Conservation (phyloP, 331 rosid genomes). For the Prunus yedoensis region DNA sequence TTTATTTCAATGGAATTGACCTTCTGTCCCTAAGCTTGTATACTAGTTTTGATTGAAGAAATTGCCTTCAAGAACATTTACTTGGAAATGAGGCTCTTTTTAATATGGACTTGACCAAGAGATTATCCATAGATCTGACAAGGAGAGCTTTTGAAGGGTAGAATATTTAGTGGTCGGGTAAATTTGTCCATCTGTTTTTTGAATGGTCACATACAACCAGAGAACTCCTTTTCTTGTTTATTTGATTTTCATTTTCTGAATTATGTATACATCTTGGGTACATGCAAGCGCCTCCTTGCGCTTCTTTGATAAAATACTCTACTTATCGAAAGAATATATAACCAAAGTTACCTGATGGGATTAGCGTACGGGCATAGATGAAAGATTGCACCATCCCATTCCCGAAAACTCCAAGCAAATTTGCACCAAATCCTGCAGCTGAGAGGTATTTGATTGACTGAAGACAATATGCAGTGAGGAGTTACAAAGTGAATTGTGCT, state of each 20-base stretch:
- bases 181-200: background rate
- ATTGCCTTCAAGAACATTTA: background rate
- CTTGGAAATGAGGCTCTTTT: background rate
- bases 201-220: background rate
- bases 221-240: background rate
- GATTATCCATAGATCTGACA: background rate
- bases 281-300: background rate
- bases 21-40: background rate
- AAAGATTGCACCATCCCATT: conserved; percentile 97
- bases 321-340: background rate
- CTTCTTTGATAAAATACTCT: background rate
- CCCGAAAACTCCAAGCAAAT: conserved; percentile 79
- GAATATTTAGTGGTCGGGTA: background rate
- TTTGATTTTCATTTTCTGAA: background rate
- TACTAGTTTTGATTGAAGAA: background rate
- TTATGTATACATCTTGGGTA: background rate
- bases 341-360: conserved; percentile 57
- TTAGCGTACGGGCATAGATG: conserved; percentile 74
- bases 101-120: background rate
- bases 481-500: conserved; percentile 24
- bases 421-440: conserved; percentile 95
- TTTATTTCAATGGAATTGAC: conserved; percentile 4
- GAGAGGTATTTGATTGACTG: conserved; percentile 91
- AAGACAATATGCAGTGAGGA: conserved; percentile 37
- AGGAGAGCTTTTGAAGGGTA: background rate